Percentiles rank a stretch among this genome's conserved stretches.
Evolutionary conservation across 257 asterid species (phyloP).

Genomic region (Lithospermum erythrorhizon): DNA sequence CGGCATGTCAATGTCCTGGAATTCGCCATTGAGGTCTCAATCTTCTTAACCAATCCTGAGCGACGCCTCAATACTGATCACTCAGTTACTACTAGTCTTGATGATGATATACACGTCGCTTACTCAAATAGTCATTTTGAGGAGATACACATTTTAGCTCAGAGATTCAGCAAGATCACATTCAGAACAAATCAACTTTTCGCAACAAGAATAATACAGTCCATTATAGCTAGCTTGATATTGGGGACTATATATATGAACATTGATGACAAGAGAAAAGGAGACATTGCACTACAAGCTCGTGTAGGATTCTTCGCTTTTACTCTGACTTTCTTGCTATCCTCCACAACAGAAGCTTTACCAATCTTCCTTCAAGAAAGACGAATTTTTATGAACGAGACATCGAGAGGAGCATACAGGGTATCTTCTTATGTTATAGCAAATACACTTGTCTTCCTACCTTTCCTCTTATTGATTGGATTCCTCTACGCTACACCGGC

Average conservation of each 20-base stretch:
- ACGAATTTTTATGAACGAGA: slow-evolving; percentile 57
- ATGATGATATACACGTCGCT: slow-evolving; percentile 8
- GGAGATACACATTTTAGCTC: slow-evolving; percentile 45
- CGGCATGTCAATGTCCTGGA: slow-evolving; percentile 64
- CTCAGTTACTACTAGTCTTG: slow-evolving; percentile 1
- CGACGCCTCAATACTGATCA: not conserved
- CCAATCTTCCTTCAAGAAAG: slow-evolving; percentile 80
- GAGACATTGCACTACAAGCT: slow-evolving; percentile 36
- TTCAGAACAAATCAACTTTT: slow-evolving; percentile 71
- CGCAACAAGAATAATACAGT: slow-evolving; percentile 45
- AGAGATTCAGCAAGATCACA: slow-evolving; percentile 58
- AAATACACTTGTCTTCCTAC: slow-evolving; percentile 59
- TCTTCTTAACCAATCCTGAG: slow-evolving; percentile 9
- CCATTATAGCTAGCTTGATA: slow-evolving; percentile 45
- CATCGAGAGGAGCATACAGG: slow-evolving; percentile 65
- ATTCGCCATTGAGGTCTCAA: slow-evolving; percentile 50
- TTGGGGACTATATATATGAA: slow-evolving; percentile 72
- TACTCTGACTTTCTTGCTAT: slow-evolving; percentile 60
- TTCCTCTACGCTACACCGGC: slow-evolving; percentile 51
- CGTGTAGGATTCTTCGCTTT: slow-evolving; percentile 76
- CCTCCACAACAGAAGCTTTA: slow-evolving; percentile 71
- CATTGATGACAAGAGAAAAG: slow-evolving; percentile 23
- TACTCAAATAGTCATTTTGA: slow-evolving; percentile 31
- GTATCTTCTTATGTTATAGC: slow-evolving; percentile 68
- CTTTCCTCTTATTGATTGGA: slow-evolving; percentile 53